Base-by-base conservation (phyloP, 2,329 filamentous ascomycete genomes). In the Herpotrichia juniperi region DNA sequence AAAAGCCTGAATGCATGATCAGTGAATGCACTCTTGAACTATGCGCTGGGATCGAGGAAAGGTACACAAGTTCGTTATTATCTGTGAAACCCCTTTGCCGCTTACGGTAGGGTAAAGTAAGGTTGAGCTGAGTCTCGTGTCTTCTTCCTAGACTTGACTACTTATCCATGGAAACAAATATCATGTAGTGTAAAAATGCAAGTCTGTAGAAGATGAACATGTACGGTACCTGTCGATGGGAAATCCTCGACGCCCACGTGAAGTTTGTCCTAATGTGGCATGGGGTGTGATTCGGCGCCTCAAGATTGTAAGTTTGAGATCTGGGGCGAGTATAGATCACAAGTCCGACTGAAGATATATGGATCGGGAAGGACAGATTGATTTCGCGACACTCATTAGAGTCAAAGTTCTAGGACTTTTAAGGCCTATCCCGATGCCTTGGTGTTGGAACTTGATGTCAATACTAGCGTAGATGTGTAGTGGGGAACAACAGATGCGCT, bases 361-460 rank as follows among this genome's bases (percentile, higher is more conserved):
- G 4, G 10, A 21, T 40, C 19, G 37, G 25, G 25, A 40, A 24
- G 11, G n/a, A 24, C 10, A 22, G 21, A 40, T 37, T 10, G 22
- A 24, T 21, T 24, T 24, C 14, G 17, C 25, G 10, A 7, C 6
- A 17, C 25, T 31, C n/a, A 44, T 28, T 31, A 16, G 42, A 40
- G 37, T 31, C 42, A 28, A 31, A 9, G 8, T 16, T 16, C 25
- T 16, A 19, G 16, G 31, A 25, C 25, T 42, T 39, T 51, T 57
- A 48, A 54, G 44, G 42, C 34, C 46, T 31, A 47, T 21, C 25
- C 50, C 46, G 39, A 45, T 6, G 19, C 39, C 22, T 30, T 53
- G 52, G 52, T 50, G 48, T 24, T 57, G 50, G 54, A 37, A 43
- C 31, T 40, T 40, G 26, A 45, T 26, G 25, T 17, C 28, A n/a